Evolutionary conservation across 2,329 filamentous ascomycete genomes (phyloP).

Genomic region (Penicillium olsonii): DNA sequence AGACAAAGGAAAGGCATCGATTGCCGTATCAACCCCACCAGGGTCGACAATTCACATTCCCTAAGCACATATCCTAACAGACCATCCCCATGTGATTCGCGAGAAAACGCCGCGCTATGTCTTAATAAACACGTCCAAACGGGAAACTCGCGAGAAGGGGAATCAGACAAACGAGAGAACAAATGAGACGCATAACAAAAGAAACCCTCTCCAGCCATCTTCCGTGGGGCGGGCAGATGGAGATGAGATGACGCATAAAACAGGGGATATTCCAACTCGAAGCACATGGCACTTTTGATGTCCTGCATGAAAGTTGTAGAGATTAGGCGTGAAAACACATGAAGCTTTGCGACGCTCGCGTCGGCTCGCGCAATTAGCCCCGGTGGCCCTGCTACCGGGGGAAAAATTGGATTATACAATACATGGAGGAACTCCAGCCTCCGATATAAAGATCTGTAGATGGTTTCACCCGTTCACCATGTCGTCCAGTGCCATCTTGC

Average conservation of each 20-base stretch:
- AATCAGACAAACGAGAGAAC: slow-evolving; percentile 2
- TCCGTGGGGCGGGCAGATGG: not conserved
- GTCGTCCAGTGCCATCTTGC: slow-evolving; percentile 43
- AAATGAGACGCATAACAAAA: slow-evolving; percentile 5
- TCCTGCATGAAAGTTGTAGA: slow-evolving; percentile 2
- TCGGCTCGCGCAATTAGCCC: slow-evolving; percentile 15
- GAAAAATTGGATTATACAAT: slow-evolving; percentile 24
- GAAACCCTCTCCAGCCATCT: not conserved
- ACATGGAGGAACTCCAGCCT: slow-evolving; percentile 16
- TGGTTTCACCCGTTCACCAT: slow-evolving; percentile 41
- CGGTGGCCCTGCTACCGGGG: slow-evolving; percentile 25
- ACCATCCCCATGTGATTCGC: slow-evolving; percentile 14
- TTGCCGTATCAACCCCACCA: too few relatives aligned
- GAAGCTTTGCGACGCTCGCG: not conserved
- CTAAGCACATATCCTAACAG: slow-evolving; percentile 4
- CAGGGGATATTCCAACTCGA: not conserved
- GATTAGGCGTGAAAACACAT: not conserved
- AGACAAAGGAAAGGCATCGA: not conserved
- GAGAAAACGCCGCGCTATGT: slow-evolving; percentile 28
- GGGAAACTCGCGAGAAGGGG: slow-evolving; percentile 25
- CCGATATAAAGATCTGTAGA: slow-evolving; percentile 1
- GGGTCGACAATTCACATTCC: not conserved
- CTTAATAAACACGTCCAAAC: slow-evolving; percentile 16
- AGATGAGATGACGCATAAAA: not conserved
- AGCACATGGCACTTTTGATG: slow-evolving; percentile 7